Evolutionary conservation across 768 basidiomycete genomes (phyloP).

Genomic region (Amanita fuliginea): DNA sequence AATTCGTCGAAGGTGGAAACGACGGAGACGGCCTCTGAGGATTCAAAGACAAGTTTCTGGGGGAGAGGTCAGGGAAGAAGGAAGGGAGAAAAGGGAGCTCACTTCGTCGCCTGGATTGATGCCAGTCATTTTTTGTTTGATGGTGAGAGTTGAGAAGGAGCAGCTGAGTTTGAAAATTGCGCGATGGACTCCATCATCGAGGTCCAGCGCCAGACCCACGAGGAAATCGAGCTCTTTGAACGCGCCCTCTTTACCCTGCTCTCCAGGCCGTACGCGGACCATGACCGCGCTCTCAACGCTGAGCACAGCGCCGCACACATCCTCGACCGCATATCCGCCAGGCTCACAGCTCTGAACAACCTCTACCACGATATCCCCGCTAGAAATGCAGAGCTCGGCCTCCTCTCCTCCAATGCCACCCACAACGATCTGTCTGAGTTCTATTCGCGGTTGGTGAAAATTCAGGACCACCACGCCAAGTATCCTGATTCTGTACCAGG

Average conservation of each 20-base stretch:
- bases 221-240: constrained; percentile 91
- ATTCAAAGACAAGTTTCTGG: constrained; percentile 91
- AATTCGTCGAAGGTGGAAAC: constrained; percentile 88
- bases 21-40: constrained; percentile 84
- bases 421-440: constrained; percentile 83
- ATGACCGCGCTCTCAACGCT: constrained; percentile 57
- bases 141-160: constrained; percentile 29
- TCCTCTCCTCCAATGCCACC: constrained; percentile 45
- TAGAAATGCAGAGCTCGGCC: constrained; percentile 55
- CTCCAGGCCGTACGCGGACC: constrained; percentile 50
- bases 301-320: constrained; percentile 88
- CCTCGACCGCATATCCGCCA: constrained; percentile 71
- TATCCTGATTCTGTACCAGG: constrained; percentile 85
- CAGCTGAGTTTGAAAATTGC: constrained; percentile 46
- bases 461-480: constrained; percentile 93
- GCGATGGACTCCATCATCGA: constrained; percentile 91
- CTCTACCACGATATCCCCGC: constrained; percentile 72
- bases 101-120: constrained; percentile 85
- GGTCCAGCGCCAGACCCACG: constrained; percentile 89
- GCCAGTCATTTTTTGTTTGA: constrained; percentile 58
- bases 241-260: constrained; percentile 77
- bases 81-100: constrained; percentile 15
- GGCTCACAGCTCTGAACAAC: constrained; percentile 52
- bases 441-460: constrained; percentile 89
- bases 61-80: constrained; percentile 7